Percentiles rank a stretch among this genome's conserved stretches.
phyloP scores from a whole-genome alignment of 305 asterid species.

The Fraxinus sp. region DNA sequence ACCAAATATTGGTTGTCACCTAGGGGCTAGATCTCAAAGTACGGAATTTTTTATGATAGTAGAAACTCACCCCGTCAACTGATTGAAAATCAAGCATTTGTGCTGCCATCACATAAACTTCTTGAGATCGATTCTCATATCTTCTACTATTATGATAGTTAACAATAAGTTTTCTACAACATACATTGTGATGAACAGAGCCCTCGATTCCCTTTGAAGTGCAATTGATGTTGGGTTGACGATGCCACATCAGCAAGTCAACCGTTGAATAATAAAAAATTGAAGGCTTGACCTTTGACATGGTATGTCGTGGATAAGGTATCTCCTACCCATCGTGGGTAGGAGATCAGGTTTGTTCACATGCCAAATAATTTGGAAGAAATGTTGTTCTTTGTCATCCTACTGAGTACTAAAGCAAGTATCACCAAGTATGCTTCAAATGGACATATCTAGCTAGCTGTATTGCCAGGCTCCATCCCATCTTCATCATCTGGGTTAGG shows the following conservation, averaged over 20 bases:
- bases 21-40: too few species aligned
- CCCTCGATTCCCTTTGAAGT: not conserved
- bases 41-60: not conserved
- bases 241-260: too few species aligned
- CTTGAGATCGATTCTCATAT: not conserved
- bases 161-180: not conserved
- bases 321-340: too few species aligned
- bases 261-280: too few species aligned
- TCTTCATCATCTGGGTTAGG: constrained; percentile 26
- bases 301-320: too few species aligned
- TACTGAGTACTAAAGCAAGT: not conserved
- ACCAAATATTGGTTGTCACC: too few species aligned
- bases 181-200: not conserved
- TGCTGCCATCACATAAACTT: not conserved
- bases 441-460: not conserved
- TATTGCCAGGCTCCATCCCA: not conserved
- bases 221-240: not conserved
- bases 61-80: not conserved
- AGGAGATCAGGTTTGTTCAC: not conserved
- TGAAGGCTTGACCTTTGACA: too few species aligned
- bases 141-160: not conserved
- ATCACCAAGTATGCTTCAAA: not conserved
- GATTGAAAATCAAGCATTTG: too few species aligned
- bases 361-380: not conserved
- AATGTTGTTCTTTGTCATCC: not conserved